A percentile compares a stretch with the other conserved stretches of the same genome.
Conservation (phyloP, 208 protist species). For the Trypanosoma avium region DNA sequence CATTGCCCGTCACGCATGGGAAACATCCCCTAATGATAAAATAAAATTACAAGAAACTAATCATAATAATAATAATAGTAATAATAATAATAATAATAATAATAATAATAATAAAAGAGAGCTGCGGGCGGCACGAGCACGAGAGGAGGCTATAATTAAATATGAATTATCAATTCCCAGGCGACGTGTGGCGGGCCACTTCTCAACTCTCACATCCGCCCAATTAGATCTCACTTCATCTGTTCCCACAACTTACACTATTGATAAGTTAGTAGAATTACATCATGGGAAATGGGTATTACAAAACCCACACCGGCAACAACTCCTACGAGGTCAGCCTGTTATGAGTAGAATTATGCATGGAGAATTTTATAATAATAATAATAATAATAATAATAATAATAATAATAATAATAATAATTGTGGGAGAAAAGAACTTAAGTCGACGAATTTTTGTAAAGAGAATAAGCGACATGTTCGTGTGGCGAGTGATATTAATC, state of each 20-base stretch:
- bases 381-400: too few relatives aligned
- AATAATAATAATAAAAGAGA: not conserved
- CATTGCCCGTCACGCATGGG: conserved; percentile 38
- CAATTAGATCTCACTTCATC: conserved; percentile 32
- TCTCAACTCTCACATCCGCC: conserved; percentile 54
- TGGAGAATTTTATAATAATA: conserved; percentile 67
- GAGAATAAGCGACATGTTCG: conserved; percentile 56
- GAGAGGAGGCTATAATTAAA: conserved; percentile 54
- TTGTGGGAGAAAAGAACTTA: not conserved
- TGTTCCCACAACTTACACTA: conserved; percentile 52
- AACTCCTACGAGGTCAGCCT: conserved; percentile 62
- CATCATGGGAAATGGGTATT: conserved; percentile 48
- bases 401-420: too few relatives aligned
- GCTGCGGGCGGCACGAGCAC: conserved; percentile 32
- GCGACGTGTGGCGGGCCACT: conserved; percentile 53
- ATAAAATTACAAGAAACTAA: conserved; percentile 3
- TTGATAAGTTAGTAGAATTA: conserved; percentile 34
- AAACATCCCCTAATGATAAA: conserved; percentile 2
- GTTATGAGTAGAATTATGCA: conserved; percentile 79
- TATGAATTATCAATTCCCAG: conserved; percentile 70
- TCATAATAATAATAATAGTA: not conserved
- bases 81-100: not conserved
- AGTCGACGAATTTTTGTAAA: conserved; percentile 28
- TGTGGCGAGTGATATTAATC: conserved; percentile 52
- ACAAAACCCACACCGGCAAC: conserved; percentile 70